Percentiles rank a stretch among this genome's conserved stretches.
Conservation (phyloP, 192 early-diverging fungal species). For the Fimicolochytrium jonesii region DNA sequence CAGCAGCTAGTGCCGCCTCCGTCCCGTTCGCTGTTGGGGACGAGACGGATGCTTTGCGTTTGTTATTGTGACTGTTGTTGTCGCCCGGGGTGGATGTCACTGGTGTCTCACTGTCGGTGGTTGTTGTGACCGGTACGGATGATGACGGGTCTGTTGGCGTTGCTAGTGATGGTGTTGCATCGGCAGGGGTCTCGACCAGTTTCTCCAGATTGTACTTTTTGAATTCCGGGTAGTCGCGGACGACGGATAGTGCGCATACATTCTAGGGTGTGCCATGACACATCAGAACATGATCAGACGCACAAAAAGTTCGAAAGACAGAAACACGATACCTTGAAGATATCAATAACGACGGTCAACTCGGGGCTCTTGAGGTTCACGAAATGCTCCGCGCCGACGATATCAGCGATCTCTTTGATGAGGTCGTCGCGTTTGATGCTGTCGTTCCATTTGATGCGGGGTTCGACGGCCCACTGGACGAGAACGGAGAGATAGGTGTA, state of each 20-base stretch:
- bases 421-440: constrained; percentile 30
- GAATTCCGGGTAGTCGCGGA: constrained; percentile 31
- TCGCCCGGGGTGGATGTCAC: too few species aligned
- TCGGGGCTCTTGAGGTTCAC: constrained; percentile 39
- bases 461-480: constrained; percentile 36
- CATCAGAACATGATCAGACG: background rate
- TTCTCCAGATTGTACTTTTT: constrained; percentile 44
- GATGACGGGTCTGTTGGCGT: too few species aligned
- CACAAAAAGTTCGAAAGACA: background rate
- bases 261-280: constrained; percentile 15
- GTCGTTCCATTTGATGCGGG: constrained; percentile 29
- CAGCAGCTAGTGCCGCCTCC: too few species aligned
- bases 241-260: constrained; percentile 42
- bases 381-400: constrained; percentile 28
- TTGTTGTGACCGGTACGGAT: too few species aligned
- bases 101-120: too few species aligned
- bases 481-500: background rate
- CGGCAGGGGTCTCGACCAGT: constrained; percentile 21
- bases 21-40: too few species aligned
- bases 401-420: constrained; percentile 30
- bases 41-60: too few species aligned
- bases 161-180: too few species aligned
- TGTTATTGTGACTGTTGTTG: too few species aligned
- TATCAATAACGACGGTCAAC: constrained; percentile 37
- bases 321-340: constrained; percentile 42